Base-by-base conservation (phyloP, 2,329 filamentous ascomycete species). In the Parasarocladium wereldwijsianum region DNA sequence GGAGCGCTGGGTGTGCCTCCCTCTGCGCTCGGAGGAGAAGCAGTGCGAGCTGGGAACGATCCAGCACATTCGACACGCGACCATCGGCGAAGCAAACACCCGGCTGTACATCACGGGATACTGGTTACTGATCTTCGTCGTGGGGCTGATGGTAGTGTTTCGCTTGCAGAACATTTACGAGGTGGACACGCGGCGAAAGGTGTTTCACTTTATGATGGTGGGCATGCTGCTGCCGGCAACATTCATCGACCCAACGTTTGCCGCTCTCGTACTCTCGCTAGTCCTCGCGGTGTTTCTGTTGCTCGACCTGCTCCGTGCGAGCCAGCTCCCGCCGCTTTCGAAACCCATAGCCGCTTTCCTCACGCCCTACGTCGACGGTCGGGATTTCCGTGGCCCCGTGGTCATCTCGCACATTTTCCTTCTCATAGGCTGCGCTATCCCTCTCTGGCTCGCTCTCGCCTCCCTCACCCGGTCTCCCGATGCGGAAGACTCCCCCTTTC, bases 141-240 rank as follows among this genome's bases (percentile, higher is more conserved):
- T 72, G 2, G 90, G 87, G 1, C 64, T 96, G 20, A 56, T 73
- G 8, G 62, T 81, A 4, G 82, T 94, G 6, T 70, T 90, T 31
- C 70, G 66, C 24, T 66, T 93, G 21, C 81, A 78, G 23, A 62
- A 73, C 3, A 61, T 82, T 29, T 86, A 81, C 40, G 86, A 94
- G 54, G 87, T 98, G 26, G 90, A 98, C 54, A 98, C 90, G 2
- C 72, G 90, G 29, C 75, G 90, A 29, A 98, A 98, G 53, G 82
- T 96, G 15, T 98, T 98, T 51, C 90, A 98, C 52, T 92, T 92
- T 41, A 93, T 87, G 67, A 96, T 96, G 80, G 87, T 96, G 6
- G 74, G 75, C 33, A 94, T 98, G 83, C 76, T 98, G 33, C 64
- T 96, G 2, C 86, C 90, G 0, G 74, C 82, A 2, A 81, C 78